Percentiles rank a stretch among this genome's conserved stretches.
Evolutionary conservation across 768 basidiomycete genomes (phyloP).

Genomic region (Mycena metata): DNA sequence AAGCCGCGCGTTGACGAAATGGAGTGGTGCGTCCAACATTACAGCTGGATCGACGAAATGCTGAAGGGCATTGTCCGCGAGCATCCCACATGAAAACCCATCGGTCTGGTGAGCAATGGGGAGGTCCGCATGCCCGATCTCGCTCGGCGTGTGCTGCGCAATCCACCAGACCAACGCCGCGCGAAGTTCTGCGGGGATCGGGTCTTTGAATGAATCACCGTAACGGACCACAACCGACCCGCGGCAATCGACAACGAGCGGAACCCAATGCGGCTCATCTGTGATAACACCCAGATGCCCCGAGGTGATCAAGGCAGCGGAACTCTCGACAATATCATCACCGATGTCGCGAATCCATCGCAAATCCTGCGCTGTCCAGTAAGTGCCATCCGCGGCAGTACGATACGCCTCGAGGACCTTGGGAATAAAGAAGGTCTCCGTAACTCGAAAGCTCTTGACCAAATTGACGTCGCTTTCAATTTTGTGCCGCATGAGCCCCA

Average conservation of each 20-base stretch:
- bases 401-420: background rate
- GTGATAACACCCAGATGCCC: conserved; percentile 13
- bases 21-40: background rate
- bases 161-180: conserved; percentile 27
- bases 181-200: background rate
- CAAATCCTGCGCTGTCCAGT: too few relatives aligned
- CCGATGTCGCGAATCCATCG: background rate
- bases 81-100: conserved; percentile 17
- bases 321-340: background rate
- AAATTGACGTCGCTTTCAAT: background rate
- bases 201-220: conserved; percentile 14
- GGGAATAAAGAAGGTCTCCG: background rate
- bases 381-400: background rate
- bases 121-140: too few relatives aligned
- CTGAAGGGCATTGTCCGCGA: background rate
- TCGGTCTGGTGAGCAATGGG: too few relatives aligned
- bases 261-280: conserved; percentile 22
- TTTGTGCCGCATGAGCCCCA: background rate
- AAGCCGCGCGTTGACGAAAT: background rate
- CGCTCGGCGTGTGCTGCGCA: background rate
- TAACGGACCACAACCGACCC: conserved; percentile 15
- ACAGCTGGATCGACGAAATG: background rate
- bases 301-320: conserved; percentile 2
- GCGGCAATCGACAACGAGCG: conserved; percentile 11
- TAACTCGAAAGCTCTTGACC: background rate